phyloP scores from a whole-genome alignment of 164 flowering plant genomes.

The Vitis labrusca region DNA sequence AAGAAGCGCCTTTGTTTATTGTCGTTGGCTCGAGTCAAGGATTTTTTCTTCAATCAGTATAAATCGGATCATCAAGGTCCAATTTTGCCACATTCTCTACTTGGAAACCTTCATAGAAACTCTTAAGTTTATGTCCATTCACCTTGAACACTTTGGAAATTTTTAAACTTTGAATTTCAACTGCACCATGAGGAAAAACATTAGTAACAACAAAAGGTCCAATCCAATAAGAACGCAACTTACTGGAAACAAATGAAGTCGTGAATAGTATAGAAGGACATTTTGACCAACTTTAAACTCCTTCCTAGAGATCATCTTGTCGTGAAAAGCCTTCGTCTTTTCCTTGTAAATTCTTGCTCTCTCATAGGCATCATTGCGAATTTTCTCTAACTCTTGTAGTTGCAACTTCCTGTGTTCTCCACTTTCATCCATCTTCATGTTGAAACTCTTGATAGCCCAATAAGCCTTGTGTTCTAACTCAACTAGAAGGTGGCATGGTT shows the following conservation, averaged over 20 bases:
- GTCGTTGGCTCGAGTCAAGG: too few species aligned
- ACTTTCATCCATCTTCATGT: background rate
- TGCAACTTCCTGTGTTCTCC: conserved; percentile 5
- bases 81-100: too few species aligned
- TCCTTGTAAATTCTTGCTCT: background rate
- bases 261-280: conserved; percentile 4
- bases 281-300: background rate
- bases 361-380: conserved; percentile 10
- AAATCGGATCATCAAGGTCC: too few species aligned
- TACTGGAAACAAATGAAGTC: conserved; percentile 8
- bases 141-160: too few species aligned
- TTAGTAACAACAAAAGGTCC: background rate
- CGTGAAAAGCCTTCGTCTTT: conserved; percentile 7
- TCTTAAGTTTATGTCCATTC: too few species aligned
- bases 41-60: too few species aligned
- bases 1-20: too few species aligned
- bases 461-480: conserved; percentile 6
- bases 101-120: too few species aligned
- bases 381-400: conserved; percentile 10
- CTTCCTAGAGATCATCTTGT: conserved; percentile 8
- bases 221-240: conserved; percentile 10
- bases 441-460: conserved; percentile 8
- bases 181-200: conserved; percentile 7
- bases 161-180: background rate
- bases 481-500: conserved; percentile 1